Evolutionary conservation across 345 rosid species (phyloP), one percentile per base, ranked within the genome.

Genomic region (Ceriops zippeliana): DNA sequence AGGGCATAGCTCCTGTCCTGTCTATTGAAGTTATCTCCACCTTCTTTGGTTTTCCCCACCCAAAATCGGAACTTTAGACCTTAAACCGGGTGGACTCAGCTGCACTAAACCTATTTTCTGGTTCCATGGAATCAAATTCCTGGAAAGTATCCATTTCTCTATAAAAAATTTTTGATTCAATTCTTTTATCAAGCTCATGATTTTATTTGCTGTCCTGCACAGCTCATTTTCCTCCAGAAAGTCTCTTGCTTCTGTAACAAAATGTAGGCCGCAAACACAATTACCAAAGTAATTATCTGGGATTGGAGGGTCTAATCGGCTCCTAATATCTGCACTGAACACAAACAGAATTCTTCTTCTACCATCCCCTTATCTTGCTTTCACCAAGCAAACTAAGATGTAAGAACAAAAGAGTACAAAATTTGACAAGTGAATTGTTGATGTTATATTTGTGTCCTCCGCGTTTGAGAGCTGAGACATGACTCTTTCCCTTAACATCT

Each of bases 251-350:
- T 42, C 63, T 7, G 24, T 30, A 27, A 13, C 22, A 7, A 60
- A 2, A 1, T 3, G 2, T 24, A 26, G 19, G 64, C 24, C 6
- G 15, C 21, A 24, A 13, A 59, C 47, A 19, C 72, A 68, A 42
- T 68, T 68, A 4, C 72, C 72, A 27, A 58, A 35, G 42, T 68
- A 68, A 16, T 58, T 68, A 7, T 16, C 35, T 19, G 72, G 72
- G 34, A 58, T 32, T 35, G 65, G 72, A 7, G 58, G 58, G 22
- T 68, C 38, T 21, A 68, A 9, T 2, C 72, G 54, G 9, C 38
- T 38, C 7, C 72, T 37, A 11, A 7, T 27, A 58, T 68, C 72
- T 9, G 57, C 72, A 0, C 27, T 7, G 64, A 68, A 68, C 19
- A 8, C 64, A 22, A 59, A 38, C 3, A 1, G 5, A 19, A 47